These are phyloP conservation scores for Rubia tinctorum DNA, from an alignment of 305 asterid species.

Conservation along the genomic window DNA sequence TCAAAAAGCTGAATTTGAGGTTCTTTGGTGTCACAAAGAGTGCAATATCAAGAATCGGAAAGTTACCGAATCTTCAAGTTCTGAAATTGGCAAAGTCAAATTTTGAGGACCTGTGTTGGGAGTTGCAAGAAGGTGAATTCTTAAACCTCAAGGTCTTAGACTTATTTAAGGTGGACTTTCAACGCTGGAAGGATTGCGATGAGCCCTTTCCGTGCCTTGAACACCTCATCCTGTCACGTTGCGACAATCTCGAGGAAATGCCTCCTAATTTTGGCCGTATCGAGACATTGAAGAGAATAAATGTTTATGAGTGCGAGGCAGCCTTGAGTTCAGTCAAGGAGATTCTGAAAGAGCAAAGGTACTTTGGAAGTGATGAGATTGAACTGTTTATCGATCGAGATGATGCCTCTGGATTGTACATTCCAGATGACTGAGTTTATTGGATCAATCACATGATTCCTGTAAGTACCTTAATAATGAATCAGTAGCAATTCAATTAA, in stretches of 20 bases:
- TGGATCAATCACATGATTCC: constrained; percentile 58
- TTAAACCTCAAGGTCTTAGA: constrained; percentile 7
- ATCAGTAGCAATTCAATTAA: constrained; percentile 2
- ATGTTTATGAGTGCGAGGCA: neutral
- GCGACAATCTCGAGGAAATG: constrained; percentile 1
- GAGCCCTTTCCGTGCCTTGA: too few species aligned
- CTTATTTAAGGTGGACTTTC: neutral
- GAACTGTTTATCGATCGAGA: neutral
- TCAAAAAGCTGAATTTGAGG: constrained; percentile 2
- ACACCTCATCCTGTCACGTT: neutral
- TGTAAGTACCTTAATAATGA: constrained; percentile 44
- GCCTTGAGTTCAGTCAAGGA: neutral
- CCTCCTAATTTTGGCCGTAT: constrained; percentile 1
- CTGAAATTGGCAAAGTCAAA: constrained; percentile 2
- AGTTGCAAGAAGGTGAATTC: constrained; percentile 8
- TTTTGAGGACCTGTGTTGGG: constrained; percentile 3
- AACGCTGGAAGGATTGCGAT: too few species aligned
- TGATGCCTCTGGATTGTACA: constrained; percentile 3
- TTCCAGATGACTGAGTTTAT: constrained; percentile 59
- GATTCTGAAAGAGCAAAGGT: neutral
- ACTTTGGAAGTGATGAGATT: neutral
- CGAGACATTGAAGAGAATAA: constrained; percentile 5
- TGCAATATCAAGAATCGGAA: constrained; percentile 7
- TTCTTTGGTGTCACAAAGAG: neutral
- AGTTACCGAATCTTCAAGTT: constrained; percentile 18